Percentiles rank a stretch among this genome's conserved stretches.
Evolutionary conservation across 2,329 filamentous ascomycete species (phyloP).

Genomic region (Fusarium sp.): DNA sequence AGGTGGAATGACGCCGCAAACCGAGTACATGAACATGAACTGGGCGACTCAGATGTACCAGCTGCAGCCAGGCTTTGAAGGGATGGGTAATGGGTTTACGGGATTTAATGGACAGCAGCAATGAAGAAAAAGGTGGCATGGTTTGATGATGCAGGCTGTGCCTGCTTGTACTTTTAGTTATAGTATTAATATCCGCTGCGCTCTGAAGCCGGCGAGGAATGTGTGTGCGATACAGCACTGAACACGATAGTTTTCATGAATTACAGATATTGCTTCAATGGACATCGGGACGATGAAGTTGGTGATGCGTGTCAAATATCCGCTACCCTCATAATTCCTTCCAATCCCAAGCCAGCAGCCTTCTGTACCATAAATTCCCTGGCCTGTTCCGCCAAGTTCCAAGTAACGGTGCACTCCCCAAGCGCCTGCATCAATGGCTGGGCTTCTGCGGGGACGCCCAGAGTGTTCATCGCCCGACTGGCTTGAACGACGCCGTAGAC

Average conservation of each 20-base stretch:
- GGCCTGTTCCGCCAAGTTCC: conserved; percentile 11
- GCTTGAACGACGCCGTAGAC: conserved; percentile 42
- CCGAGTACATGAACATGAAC: conserved; percentile 38
- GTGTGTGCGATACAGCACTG: neutral
- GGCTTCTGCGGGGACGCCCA: conserved; percentile 2
- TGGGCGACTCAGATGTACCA: conserved; percentile 45
- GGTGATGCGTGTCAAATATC: neutral
- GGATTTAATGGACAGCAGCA: conserved; percentile 40
- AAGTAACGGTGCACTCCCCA: conserved; percentile 14
- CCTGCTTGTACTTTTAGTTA: conserved; percentile 33
- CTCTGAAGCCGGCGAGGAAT: neutral
- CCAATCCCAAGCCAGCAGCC: neutral
- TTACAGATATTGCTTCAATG: neutral
- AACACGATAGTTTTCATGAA: neutral
- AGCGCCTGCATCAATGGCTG: conserved; percentile 16
- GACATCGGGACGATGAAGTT: neutral
- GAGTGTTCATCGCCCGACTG: conserved; percentile 14
- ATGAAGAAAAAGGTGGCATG: neutral
- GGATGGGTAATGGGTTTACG: conserved; percentile 38
- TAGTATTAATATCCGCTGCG: conserved; percentile 29
- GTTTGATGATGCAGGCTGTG: conserved; percentile 11
- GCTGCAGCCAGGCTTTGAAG: conserved; percentile 36
- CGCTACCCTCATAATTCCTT: neutral
- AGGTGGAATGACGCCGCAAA: conserved; percentile 41
- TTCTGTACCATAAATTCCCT: neutral